A percentile compares a stretch with the other conserved stretches of the same genome.
phyloP scores from a whole-genome alignment of 306 rosid species.

The Ceratonia siliqua region DNA sequence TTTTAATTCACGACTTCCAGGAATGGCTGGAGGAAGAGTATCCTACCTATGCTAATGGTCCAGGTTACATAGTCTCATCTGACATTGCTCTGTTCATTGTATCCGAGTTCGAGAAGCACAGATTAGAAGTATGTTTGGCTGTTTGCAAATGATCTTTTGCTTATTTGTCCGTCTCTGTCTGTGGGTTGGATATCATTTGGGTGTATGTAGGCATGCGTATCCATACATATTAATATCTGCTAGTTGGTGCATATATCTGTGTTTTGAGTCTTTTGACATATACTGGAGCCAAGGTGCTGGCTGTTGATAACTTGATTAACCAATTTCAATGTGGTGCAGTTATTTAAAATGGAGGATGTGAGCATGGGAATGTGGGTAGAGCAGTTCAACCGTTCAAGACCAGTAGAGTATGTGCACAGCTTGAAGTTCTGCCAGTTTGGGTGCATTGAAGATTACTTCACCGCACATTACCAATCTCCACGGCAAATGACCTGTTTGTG shows the following conservation, averaged over 20 bases:
- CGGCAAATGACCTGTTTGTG: constrained; percentile 72
- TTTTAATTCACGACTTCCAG: constrained; percentile 32
- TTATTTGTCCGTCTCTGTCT: not conserved
- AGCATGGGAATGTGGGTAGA: constrained; percentile 92
- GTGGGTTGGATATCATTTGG: not conserved
- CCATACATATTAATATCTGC: not conserved
- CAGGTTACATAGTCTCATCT: constrained; percentile 79
- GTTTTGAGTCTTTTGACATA: not conserved
- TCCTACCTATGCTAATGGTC: constrained; percentile 94
- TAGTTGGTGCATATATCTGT: not conserved
- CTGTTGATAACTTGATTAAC: not conserved
- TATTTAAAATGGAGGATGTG: constrained; percentile 85
- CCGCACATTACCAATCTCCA: constrained; percentile 83
- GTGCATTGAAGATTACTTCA: constrained; percentile 62
- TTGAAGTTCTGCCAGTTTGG: constrained; percentile 70
- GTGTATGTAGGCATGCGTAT: not conserved
- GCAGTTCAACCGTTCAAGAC: constrained; percentile 53
- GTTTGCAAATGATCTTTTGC: constrained; percentile 1
- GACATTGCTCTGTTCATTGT: constrained; percentile 70
- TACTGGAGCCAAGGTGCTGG: not conserved
- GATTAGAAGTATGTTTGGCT: constrained; percentile 52
- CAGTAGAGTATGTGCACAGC: constrained; percentile 60
- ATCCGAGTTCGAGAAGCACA: constrained; percentile 64
- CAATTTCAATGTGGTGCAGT: constrained; percentile 39
- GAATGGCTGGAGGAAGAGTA: constrained; percentile 96